Evolutionary conservation across 1,284 basidiomycete genomes (phyloP).

Genomic region (Rhodotorula mucilaginosa): DNA sequence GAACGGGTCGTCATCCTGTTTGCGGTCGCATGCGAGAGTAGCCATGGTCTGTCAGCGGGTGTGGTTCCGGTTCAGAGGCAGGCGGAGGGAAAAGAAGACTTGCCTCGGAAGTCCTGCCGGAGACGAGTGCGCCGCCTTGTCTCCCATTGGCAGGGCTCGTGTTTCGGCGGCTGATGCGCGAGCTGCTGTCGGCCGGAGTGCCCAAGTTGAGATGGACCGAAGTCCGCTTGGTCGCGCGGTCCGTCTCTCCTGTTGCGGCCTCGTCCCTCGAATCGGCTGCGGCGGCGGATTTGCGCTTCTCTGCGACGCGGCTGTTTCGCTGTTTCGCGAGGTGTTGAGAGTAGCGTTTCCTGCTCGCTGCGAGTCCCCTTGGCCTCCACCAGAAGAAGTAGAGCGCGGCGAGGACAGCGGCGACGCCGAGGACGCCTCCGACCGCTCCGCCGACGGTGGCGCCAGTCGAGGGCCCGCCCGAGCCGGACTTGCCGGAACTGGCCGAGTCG

Average conservation of each 20-base stretch:
- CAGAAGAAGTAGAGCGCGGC: constrained; percentile 42
- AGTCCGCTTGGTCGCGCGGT: constrained; percentile 15
- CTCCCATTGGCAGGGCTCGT: neutral
- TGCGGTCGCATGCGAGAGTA: too few species aligned
- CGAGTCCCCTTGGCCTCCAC: constrained; percentile 41
- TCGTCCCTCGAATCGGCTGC: too few species aligned
- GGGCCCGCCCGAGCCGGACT: constrained; percentile 9
- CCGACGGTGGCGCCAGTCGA: constrained; percentile 39
- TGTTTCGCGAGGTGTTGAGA: constrained; percentile 31
- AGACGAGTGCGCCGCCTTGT: constrained; percentile 5
- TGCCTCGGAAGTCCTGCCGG: constrained; percentile 28
- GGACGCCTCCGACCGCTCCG: constrained; percentile 41
- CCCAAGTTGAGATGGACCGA: constrained; percentile 34
- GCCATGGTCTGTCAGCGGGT: neutral
- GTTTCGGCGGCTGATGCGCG: constrained; percentile 9
- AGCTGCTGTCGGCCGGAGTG: neutral
- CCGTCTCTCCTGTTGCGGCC: neutral
- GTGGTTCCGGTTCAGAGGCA: neutral
- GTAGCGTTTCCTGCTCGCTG: constrained; percentile 32
- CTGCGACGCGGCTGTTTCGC: constrained; percentile 15
- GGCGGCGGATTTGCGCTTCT: constrained; percentile 17
- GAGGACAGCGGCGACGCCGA: constrained; percentile 38
- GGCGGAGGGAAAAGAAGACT: neutral
- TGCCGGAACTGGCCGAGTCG: constrained; percentile 1
- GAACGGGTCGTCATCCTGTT: constrained; percentile 39